Evolutionary conservation across 2,329 filamentous ascomycete species (phyloP), one percentile per base, ranked within the genome.

Genomic region (Lachnellula hyalina): DNA sequence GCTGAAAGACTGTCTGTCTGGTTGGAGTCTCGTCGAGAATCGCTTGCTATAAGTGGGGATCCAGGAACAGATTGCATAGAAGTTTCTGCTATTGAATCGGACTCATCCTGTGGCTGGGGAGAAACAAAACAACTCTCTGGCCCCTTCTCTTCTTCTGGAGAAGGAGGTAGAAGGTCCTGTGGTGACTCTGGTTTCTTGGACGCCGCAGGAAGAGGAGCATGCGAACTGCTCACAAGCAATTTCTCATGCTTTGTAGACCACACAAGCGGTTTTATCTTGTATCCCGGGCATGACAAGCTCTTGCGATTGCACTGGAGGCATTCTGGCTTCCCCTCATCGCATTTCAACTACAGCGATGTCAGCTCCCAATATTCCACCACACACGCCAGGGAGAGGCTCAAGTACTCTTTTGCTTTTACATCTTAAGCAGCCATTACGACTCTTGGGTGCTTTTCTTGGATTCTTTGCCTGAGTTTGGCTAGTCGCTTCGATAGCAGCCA

Each of bases 241-340:
- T 65, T 67, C 47, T 67, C 64, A 60, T 67, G 63, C 50, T 67
- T 67, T 2, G 65, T 67, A 28, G 63, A 65, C 65, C 65, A 67
- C 4, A 65, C 58, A 17, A 66, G 49, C 6, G 59, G 50, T 48
- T 65, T 63, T 5, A 53, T 54, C 47, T 58, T 62, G 35, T 66
- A 67, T 12, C 64, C 64, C 7, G 64, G 64, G 50, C 65, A 67
- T 5, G 54, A 49, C 25, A 62, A 49, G 19, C 61, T 57, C 46
- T 64, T 66, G 32, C 59, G 58, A 34, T 32, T 44, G 36, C 65
- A 67, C 45, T 67, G 62, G 38, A 58, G 40, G 51, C 65, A 67
- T 50, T 57, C 59, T 4, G 65, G 65, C 47, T 66, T 65, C n/a
- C 44, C 56, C 51, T 67, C 65, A 53, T 67, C 65, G 47, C 64